Evolutionary conservation across 75 land plant genomes (phyloP), one percentile per base, ranked within the genome.

Genomic region (Isoetes taiwanensis): DNA sequence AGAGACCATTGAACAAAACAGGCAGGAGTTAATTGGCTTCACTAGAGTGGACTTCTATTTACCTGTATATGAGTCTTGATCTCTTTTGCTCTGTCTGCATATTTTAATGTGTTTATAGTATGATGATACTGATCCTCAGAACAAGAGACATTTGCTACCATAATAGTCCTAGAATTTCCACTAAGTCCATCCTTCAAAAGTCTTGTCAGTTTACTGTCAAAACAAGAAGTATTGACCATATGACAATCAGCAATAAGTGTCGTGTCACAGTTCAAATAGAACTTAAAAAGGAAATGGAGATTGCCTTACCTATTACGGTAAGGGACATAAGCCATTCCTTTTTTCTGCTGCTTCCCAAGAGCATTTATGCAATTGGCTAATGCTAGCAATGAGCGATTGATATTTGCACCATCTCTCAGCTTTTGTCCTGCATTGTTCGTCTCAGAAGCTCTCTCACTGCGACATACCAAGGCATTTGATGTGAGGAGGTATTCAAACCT

Each of bases 291-390:
- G 14, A 37, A 37, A 14, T 37, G n/a, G n/a, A n/a, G n/a, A 19
- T 9, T 17, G 8, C 4, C 16, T 34, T 64, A 90, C 97, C 97
- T 90, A 43, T 90, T 90, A 8, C 97, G 91, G 52, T 90, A 90
- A 27, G 97, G 97, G 43, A 90, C 97, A 80, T 90, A 90, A 42
- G 93, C 97, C 50, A 90, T 80, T 21, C 97, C 97, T 70, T 83
- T 90, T 61, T 86, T 90, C 31, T 90, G 97, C 58, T 82, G 83
- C 63, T 90, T 90, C 12, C 97, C 97, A 55, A 90, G 59, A 34
- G 97, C 97, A 74, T 90, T 90, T 33, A 90, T 90, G 72, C 97
- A 90, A 56, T 86, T 90, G 30, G 97, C 93, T 56, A 90, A 70
- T 53, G 97, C 97, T 66, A 90, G 87, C 19, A 90, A 75, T n/a